Evolutionary conservation across 2,329 filamentous ascomycete species (phyloP), one percentile per base, ranked within the genome.

Genomic region (Didymella segeticola): DNA sequence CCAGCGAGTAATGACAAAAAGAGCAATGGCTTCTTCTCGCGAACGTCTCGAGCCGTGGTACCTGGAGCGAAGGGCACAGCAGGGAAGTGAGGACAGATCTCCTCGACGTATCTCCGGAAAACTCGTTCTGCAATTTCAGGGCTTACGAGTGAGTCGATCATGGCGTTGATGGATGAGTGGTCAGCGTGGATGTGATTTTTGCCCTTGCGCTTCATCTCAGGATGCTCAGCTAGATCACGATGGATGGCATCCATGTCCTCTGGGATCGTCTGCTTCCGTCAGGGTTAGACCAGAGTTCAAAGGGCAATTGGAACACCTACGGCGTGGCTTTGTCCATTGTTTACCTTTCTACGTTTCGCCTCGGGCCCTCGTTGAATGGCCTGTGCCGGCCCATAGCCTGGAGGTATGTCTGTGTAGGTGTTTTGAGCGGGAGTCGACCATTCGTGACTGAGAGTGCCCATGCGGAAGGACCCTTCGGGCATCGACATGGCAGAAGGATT

Each of bases 1-100:
- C 81, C 78, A 14, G 80, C 79, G 12, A 87, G 63, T 14, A 88
- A 82, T 2, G 83, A 78, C 11, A 86, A 77, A 59, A 87, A 86
- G 0, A 88, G 74, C 8, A 84, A 73, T 0, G 86, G 85, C 69
- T 84, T 87, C 43, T 80, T 79, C 38, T 80, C 80, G 27, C 84
- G 82, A 8, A 87, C 67, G 15, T 82, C 78, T 7, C 78, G 75
- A 53, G 84, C 83, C 11, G 76, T 82, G 0, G 80, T 85, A 0
- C 77, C 80, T 1, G 79, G 74, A 1, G 82, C 76, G 43, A 88
- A 83, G 2, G 84, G 80, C 5, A 88, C 82, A 15, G 83, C 78
- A 0, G 86, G 86, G 52, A 87, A 79, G 42, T 82, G 78, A 0
- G 80, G 78, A 23, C 79, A 78, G 68, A 87, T 81, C 3, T 83